These are phyloP conservation scores for Aspergillus thermomutatus DNA, from an alignment of 2,329 filamentous ascomycete genomes.

Conservation along the genomic window DNA sequence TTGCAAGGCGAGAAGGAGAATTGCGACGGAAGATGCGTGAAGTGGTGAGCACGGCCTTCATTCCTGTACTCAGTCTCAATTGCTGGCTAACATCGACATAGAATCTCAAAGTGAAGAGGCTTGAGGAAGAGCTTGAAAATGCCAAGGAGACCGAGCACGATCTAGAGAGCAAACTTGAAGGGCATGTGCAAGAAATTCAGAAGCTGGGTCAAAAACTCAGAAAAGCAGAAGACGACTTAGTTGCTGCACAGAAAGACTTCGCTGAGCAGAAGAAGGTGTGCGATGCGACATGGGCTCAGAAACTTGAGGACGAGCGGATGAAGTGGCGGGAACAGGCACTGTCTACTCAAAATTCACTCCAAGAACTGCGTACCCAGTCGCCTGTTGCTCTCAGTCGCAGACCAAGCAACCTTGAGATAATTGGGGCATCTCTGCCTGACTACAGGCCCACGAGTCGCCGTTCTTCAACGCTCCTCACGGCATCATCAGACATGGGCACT, in stretches of 20 bases:
- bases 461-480: slow-evolving; percentile 35
- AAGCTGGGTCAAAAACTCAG: slow-evolving; percentile 40
- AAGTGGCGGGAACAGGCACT: slow-evolving; percentile 54
- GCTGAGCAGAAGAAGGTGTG: slow-evolving; percentile 57
- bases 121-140: slow-evolving; percentile 80
- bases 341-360: slow-evolving; percentile 33
- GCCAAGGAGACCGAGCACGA: slow-evolving; percentile 45
- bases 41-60: slow-evolving; percentile 54
- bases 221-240: slow-evolving; percentile 59
- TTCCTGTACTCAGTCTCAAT: neutral
- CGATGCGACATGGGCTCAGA: slow-evolving; percentile 56
- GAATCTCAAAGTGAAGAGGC: slow-evolving; percentile 63
- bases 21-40: slow-evolving; percentile 87
- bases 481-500: slow-evolving; percentile 36
- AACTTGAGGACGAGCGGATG: slow-evolving; percentile 62
- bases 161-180: slow-evolving; percentile 57
- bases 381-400: slow-evolving; percentile 42
- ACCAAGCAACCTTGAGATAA: slow-evolving; percentile 31
- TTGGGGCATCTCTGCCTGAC: slow-evolving; percentile 36
- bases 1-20: slow-evolving; percentile 76
- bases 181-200: slow-evolving; percentile 59
- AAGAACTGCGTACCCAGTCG: slow-evolving; percentile 38
- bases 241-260: slow-evolving; percentile 55
- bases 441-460: slow-evolving; percentile 40
- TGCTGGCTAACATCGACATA: slow-evolving; percentile 31